Evolutionary conservation across 1,284 basidiomycete species (phyloP).

Genomic region (Cystobasidiaceae sp.): DNA sequence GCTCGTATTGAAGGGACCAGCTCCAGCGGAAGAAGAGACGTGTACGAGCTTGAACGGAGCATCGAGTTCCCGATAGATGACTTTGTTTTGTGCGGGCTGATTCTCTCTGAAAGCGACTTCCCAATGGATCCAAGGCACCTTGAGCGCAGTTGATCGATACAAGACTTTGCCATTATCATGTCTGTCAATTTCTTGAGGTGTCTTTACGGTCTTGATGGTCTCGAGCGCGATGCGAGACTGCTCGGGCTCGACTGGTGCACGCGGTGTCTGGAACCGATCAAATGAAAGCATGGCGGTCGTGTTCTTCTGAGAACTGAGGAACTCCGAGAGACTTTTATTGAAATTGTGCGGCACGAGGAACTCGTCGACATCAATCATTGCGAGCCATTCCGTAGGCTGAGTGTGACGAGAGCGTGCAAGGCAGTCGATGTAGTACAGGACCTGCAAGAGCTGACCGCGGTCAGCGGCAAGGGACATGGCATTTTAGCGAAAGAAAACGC

Average conservation of each 20-base stretch:
- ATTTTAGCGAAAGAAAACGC: not conserved
- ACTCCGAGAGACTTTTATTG: not conserved
- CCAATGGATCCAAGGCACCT: conserved; percentile 15
- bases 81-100: not conserved
- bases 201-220: not conserved
- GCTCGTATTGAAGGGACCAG: not conserved
- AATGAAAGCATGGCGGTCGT: not conserved
- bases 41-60: not conserved
- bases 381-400: conserved; percentile 19
- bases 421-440: conserved; percentile 25
- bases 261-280: too few relatives aligned
- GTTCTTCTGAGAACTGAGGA: not conserved
- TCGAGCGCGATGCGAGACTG: not conserved
- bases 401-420: conserved; percentile 18
- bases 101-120: conserved; percentile 2
- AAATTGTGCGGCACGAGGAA: not conserved
- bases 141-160: not conserved
- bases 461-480: too few relatives aligned
- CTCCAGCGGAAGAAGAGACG: not conserved
- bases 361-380: conserved; percentile 24
- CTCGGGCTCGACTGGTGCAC: too few relatives aligned
- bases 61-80: not conserved
- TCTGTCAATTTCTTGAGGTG: conserved; percentile 10
- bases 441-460: too few relatives aligned
- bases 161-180: conserved; percentile 11